Conservation (phyloP, 441 rosid genomes). For the Adansonia gregorii region DNA sequence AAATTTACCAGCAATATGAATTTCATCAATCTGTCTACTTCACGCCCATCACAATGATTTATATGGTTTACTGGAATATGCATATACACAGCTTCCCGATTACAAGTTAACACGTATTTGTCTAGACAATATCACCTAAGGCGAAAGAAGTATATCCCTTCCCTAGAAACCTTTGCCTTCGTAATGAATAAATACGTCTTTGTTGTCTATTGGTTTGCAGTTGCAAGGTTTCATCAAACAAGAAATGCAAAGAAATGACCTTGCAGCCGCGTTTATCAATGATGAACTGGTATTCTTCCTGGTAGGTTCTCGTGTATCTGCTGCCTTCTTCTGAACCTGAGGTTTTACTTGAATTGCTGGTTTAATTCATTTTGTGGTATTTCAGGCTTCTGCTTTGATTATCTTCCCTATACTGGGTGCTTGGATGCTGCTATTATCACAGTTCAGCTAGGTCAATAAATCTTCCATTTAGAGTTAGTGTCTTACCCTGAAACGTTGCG, state of each 20-base stretch:
- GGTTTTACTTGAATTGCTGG: background rate
- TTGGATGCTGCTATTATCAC: constrained; percentile 61
- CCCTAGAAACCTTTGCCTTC: background rate
- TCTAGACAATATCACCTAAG: background rate
- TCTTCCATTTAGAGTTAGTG: background rate
- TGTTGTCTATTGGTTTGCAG: constrained; percentile 36
- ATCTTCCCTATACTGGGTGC: constrained; percentile 69
- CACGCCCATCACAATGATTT: background rate
- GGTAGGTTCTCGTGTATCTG: constrained; percentile 48
- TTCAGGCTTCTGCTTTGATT: constrained; percentile 73
- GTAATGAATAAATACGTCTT: background rate
- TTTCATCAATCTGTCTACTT: background rate
- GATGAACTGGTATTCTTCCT: constrained; percentile 70
- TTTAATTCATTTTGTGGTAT: constrained; percentile 21
- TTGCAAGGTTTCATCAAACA: constrained; percentile 65
- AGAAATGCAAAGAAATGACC: constrained; percentile 61
- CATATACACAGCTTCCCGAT: background rate
- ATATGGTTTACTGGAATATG: background rate
- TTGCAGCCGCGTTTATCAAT: constrained; percentile 62
- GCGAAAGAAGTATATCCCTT: background rate
- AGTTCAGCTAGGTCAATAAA: constrained; percentile 34
- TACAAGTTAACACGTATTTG: background rate
- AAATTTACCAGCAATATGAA: background rate
- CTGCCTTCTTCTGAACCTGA: background rate
- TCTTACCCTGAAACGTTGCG: background rate